Evolutionary conservation across 768 basidiomycete species (phyloP), one percentile per base, ranked within the genome.

Genomic region (Pleurotus salmoneostramineus): DNA sequence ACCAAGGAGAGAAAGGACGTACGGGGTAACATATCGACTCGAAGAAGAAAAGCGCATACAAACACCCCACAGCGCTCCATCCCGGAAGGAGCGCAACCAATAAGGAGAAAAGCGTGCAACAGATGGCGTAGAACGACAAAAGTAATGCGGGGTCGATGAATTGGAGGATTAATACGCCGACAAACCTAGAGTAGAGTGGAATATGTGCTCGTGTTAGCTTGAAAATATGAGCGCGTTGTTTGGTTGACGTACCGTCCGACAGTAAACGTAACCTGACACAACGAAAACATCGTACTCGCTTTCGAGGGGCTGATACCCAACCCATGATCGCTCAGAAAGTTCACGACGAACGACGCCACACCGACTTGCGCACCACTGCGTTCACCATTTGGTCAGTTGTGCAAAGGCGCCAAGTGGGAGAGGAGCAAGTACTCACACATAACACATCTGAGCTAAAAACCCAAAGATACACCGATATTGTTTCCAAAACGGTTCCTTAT

Each of bases 21-120:
- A 81, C 82, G 4, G 85, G 84, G 61, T 86, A 87, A 63, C 87
- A 89, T 59, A 89, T 88, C 33, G 85, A 87, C 69, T 89, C 88
- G 66, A 88, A 87, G 76, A 85, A 87, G 77, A 88, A 88, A 56
- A 89, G 70, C 56, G 74, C 66, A 65, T 87, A 89, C 36, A 89
- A 66, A 70, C 81, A 85, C 7, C 75, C 82, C 43, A 90, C 71
- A 35, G 83, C 88, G 4, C 77, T 71, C 54, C 73, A 72, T 11
- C 87, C 85, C 6, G 76, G 71, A 6, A 83, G 66, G 27, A 79
- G 73, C 7, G 83, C 75, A 48, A 82, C 72, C 50, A 79, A 70
- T 57, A 88, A 65, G 52, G 75, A 73, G 65, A 87, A 84, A 34
- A 80, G 46, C 40, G 71, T 75, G 66, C 85, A 88, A 32, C 69